Conservation (phyloP, 805 yeast genomes). For the Yarrowia porcina region DNA sequence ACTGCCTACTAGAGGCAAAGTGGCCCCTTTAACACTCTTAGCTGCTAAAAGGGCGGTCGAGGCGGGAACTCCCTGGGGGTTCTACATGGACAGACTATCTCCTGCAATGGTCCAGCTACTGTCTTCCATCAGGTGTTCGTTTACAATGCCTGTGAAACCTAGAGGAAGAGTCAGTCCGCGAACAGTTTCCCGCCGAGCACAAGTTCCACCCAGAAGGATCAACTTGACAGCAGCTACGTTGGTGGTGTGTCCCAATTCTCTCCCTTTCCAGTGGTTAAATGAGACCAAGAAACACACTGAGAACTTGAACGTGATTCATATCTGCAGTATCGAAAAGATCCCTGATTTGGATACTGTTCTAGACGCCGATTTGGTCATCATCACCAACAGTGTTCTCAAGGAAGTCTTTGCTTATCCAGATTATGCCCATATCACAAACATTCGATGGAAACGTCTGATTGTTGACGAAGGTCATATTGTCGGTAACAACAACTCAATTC, state of each 20-base stretch:
- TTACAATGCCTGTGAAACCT: neutral
- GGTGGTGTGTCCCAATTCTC: neutral
- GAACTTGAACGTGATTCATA: neutral
- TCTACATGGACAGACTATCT: neutral
- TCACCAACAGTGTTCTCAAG: neutral
- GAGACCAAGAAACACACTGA: constrained; percentile 10
- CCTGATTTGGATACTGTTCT: neutral
- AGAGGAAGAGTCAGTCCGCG: neutral
- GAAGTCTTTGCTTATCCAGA: neutral
- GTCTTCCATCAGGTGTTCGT: neutral
- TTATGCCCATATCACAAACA: neutral
- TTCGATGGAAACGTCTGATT: constrained; percentile 44
- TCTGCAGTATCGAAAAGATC: neutral
- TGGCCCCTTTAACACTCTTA: neutral
- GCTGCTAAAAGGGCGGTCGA: neutral
- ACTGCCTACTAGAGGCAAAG: neutral
- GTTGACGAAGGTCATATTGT: constrained; percentile 76
- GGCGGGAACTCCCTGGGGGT: neutral
- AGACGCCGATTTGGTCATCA: neutral
- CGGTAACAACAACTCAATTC: constrained; percentile 47
- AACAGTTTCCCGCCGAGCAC: neutral
- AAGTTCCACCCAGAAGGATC: no score
- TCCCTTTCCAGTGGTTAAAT: neutral
- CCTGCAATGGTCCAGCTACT: neutral
- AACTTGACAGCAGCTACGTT: neutral